Conservation (phyloP, 495 filamentous ascomycete species). For the Lasiosphaeria ovina region DNA sequence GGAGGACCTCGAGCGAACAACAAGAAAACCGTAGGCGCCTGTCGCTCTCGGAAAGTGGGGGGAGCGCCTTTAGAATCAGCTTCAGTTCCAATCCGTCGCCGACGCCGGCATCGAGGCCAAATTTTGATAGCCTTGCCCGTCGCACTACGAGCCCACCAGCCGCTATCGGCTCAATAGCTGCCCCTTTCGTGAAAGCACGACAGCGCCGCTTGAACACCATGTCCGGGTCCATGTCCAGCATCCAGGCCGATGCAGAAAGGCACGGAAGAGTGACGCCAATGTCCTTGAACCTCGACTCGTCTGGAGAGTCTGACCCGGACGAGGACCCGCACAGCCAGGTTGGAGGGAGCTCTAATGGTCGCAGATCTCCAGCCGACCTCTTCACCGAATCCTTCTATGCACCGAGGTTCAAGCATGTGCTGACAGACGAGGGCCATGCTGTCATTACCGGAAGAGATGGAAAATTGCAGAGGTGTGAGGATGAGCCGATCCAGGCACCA, state of each 20-base stretch:
- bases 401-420: constrained; percentile 73
- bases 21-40: constrained; percentile 24
- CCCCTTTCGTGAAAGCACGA: constrained; percentile 3
- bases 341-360: constrained; percentile 16
- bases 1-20: constrained; percentile 36
- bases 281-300: constrained; percentile 33
- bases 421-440: constrained; percentile 78
- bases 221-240: constrained; percentile 28
- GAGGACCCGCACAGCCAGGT: constrained; percentile 14
- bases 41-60: constrained; percentile 20
- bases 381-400: constrained; percentile 52
- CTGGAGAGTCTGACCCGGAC: constrained; percentile 25
- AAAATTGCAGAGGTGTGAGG: constrained; percentile 75
- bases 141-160: neutral
- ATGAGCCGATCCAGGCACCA: constrained; percentile 90
- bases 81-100: neutral
- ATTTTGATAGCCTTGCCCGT: neutral
- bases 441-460: constrained; percentile 79
- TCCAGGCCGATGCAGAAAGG: constrained; percentile 31
- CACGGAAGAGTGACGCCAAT: constrained; percentile 20
- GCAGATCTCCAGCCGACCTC: constrained; percentile 23
- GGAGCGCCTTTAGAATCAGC: neutral
- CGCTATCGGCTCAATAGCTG: neutral
- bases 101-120: neutral
- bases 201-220: constrained; percentile 24